Evolutionary conservation across 257 asterid genomes (phyloP), one percentile per base, ranked within the genome.

Genomic region (Rauvolfia tetraphylla): DNA sequence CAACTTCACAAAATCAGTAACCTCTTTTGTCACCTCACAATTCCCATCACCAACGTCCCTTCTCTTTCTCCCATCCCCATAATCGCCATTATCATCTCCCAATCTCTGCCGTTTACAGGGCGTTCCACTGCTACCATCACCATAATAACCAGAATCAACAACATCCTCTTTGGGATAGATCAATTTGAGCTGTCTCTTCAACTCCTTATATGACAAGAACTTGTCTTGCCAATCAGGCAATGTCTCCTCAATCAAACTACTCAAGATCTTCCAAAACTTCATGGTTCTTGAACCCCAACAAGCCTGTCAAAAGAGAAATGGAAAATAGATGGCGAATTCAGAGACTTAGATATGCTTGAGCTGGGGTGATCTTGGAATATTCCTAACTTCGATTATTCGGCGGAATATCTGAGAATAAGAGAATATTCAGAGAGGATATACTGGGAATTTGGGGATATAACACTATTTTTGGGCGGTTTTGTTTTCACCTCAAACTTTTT

Each of bases 141-240:
- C n/a, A 56, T 34, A 9, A 58, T 74, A 17, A 49, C 9, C 36
- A 68, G 7, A 20, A 62, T 34, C 23, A n/a, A 8, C 12, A 33
- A 17, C 38, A 15, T 20, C 83, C 18, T 63, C 66, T 27, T 78
- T 75, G 69, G 86, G 83, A 54, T 83, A 78, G 8, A 82, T 80
- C 36, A 80, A 59, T 39, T 80, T 85, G 67, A 85, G 80, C 74
- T 80, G 83, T 56, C 80, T 72, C 76, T 85, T 85, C 74, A 85
- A 68, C 57, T 80, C 83, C 62, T 85, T 85, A 74, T 85, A 85
- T 14, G 70, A 67, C 82, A 82, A 80, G 48, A 85, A 85, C 68
- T 82, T 80, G 74, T 78, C 83, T 63, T 56, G 77, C 88, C 86
- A 85, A 31, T 82, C 84, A 36, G 88, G 88, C 17, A 82, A 33